Conservation (phyloP, 345 rosid species). For the Ricinus communis region DNA sequence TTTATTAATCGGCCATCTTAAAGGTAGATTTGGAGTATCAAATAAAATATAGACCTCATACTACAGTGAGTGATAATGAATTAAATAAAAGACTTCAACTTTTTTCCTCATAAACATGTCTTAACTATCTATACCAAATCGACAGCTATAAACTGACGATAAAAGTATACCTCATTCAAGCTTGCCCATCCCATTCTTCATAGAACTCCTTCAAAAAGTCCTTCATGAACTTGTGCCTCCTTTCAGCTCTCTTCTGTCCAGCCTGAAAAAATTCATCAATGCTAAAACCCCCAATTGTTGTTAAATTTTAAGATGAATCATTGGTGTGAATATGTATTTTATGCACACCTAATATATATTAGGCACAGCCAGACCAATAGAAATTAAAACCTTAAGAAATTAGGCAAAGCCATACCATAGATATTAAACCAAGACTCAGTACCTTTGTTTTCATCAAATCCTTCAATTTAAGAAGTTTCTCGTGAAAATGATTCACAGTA, state of each 20-base stretch:
- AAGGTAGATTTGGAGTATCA: too few relatives aligned
- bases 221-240: constrained; percentile 73
- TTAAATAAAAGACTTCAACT: background rate
- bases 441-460: constrained; percentile 81
- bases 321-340: background rate
- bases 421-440: background rate
- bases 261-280: constrained; percentile 47
- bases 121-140: background rate
- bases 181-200: constrained; percentile 73
- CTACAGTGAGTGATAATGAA: background rate
- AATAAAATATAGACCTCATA: too few relatives aligned
- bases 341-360: too few relatives aligned
- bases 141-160: background rate
- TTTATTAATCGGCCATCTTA: too few relatives aligned
- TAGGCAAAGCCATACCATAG: background rate
- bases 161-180: constrained; percentile 30
- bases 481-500: constrained; percentile 72
- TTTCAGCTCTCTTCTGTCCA: constrained; percentile 71
- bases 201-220: constrained; percentile 64
- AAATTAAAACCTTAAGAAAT: too few relatives aligned
- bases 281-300: background rate
- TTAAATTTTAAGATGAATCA: background rate
- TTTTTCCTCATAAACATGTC: background rate
- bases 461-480: constrained; percentile 86
- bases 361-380: background rate